Evolutionary conservation across 768 basidiomycete genomes (phyloP), one percentile per base, ranked within the genome.

Genomic region (Pleurotus citrinopileatus): DNA sequence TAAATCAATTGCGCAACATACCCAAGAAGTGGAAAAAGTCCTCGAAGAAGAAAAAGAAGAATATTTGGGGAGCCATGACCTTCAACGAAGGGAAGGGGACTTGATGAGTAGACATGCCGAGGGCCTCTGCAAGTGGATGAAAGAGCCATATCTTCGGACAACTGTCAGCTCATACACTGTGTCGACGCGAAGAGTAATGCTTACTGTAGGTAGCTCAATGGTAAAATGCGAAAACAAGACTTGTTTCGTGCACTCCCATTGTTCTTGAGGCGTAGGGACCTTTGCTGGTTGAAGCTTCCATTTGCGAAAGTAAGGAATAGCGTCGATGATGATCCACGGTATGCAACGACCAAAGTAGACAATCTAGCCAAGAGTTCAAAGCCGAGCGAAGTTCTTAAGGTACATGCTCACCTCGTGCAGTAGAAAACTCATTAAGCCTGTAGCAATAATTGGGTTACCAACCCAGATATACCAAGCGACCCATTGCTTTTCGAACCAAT

Each of bases 301-400:
- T 70, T 82, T 78, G 43, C 82, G 81, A 74, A 98, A 99, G 74
- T 93, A 98, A 1, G 94, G 94, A 28, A 94, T 91, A 2, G 85
- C 75, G 70, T 99, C 97, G 67, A 98, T 87, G 70, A 97, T 89
- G 61, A 98, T 88, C 92, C 94, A 97, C 0, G 95, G 97, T 15
- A 98, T 69, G 59, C 87, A 87, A 20, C 97, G 89, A 34, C 96
- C 97, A 65, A 99, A 99, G 74, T 99, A 99, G 7, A 98, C 92
- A 63, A 94, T 70, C 95, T 97, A 57, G 27, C 42, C 19, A 54
- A 10, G 23, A 43, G 22, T 7, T n/a, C n/a, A n/a, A n/a, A n/a
- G n/a, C n/a, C n/a, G n/a, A n/a, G n/a, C n/a, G 23, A 6, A 25
- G 54, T 9, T 52, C 34, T 9, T 40, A 23, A 22, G 56, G 6